These are phyloP conservation scores for Achlya hypogyna DNA, from an alignment of 352 stramenopile species.

Conservation along the genomic window DNA sequence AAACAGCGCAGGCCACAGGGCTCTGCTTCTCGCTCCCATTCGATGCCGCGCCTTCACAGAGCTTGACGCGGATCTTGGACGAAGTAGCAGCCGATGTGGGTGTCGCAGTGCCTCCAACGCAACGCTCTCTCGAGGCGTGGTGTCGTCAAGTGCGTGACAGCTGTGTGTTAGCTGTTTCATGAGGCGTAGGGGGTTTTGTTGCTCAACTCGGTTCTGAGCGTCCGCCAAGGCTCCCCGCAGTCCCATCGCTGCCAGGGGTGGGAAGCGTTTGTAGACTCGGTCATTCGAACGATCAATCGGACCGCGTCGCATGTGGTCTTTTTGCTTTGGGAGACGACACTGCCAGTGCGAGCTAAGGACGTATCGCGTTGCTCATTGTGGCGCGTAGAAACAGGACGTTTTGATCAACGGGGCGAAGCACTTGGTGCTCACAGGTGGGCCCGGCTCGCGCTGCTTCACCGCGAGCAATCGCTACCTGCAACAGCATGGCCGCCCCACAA, in stretches of 20 bases:
- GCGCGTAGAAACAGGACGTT: neutral
- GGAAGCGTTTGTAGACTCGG: neutral
- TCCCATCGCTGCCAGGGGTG: neutral
- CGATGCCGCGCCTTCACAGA: neutral
- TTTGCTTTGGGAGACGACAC: neutral
- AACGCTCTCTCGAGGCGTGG: neutral
- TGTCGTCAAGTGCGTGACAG: neutral
- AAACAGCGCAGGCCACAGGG: neutral
- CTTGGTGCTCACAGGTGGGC: neutral
- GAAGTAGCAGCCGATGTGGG: neutral
- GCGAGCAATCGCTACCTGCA: neutral
- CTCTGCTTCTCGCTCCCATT: neutral
- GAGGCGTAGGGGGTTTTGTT: neutral
- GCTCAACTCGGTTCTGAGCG: neutral
- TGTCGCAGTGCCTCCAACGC: neutral
- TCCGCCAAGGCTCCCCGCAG: neutral
- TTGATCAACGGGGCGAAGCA: neutral
- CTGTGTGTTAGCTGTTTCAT: neutral
- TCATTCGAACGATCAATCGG: neutral
- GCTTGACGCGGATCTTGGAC: neutral
- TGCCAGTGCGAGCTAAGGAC: neutral
- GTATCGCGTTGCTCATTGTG: neutral
- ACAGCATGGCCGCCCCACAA: neutral
- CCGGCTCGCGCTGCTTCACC: neutral
- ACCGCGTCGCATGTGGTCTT: neutral